These are phyloP conservation scores for Euptelea pleiosperma DNA, from an alignment of 164 flowering plant genomes.

Conservation along the genomic window DNA sequence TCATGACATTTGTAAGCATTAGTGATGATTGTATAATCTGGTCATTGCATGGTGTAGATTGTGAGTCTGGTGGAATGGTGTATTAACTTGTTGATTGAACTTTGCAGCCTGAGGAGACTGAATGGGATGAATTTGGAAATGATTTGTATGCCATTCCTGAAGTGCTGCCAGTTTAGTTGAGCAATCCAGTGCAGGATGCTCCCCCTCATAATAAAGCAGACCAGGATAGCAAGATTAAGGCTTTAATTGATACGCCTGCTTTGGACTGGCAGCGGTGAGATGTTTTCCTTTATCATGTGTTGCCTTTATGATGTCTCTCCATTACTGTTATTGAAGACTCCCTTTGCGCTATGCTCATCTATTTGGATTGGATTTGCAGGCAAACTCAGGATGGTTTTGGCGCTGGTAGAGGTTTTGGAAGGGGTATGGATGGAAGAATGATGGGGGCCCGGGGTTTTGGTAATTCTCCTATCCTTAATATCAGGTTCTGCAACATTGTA, in stretches of 20 bases:
- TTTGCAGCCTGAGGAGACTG: constrained; percentile 69
- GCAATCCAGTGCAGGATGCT: constrained; percentile 49
- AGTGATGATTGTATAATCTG: neutral
- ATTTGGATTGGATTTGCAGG: constrained; percentile 31
- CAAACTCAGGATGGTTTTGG: constrained; percentile 69
- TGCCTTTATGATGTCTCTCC: neutral
- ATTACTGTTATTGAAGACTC: neutral
- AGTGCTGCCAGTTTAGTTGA: constrained; percentile 42
- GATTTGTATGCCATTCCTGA: constrained; percentile 91
- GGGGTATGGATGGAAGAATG: constrained; percentile 75
- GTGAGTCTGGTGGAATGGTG: neutral
- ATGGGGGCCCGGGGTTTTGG: constrained; percentile 87
- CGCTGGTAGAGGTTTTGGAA: constrained; percentile 82
- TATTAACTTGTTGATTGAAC: neutral
- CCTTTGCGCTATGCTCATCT: neutral
- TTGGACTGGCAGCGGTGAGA: constrained; percentile 92
- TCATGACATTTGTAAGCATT: constrained; percentile 53
- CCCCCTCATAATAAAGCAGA: constrained; percentile 67
- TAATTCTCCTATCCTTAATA: constrained; percentile 19
- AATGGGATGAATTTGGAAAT: constrained; percentile 93
- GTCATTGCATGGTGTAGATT: neutral
- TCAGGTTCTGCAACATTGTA: neutral
- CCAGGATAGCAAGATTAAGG: constrained; percentile 89
- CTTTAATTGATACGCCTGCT: constrained; percentile 76
- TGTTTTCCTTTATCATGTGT: neutral